Evolutionary conservation across 177 flowering plant species (phyloP).

Genomic region (Vitis hybrid): DNA sequence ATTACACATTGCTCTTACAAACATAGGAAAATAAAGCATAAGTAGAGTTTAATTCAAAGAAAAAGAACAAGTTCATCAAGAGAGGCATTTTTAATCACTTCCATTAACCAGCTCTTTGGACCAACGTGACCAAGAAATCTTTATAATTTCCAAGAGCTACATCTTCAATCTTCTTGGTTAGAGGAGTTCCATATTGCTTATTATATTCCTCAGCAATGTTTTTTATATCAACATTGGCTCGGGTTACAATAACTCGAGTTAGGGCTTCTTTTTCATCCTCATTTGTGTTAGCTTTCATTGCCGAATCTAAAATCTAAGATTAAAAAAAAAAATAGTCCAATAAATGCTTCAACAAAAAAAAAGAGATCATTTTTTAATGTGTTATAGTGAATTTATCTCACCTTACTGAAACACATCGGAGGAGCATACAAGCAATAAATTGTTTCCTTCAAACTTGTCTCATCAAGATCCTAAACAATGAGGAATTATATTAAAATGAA

Average conservation of each 20-base stretch:
- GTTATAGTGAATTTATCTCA: constrained; percentile 13
- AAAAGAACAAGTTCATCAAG: too few relatives aligned
- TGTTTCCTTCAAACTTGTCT: constrained; percentile 31
- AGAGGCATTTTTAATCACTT: too few relatives aligned
- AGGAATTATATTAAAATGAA: too few relatives aligned
- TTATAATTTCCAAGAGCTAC: constrained; percentile 49
- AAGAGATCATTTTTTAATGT: too few relatives aligned
- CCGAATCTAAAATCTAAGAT: constrained; percentile 43
- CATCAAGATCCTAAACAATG: constrained; percentile 45
- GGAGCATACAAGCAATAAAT: constrained; percentile 59
- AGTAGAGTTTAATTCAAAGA: too few relatives aligned
- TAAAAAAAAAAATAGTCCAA: constrained; percentile 22
- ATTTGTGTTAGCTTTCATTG: constrained; percentile 27
- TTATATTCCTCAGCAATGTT: constrained; percentile 14
- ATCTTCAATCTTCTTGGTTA: too few relatives aligned
- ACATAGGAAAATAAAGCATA: too few relatives aligned
- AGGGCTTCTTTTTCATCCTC: constrained; percentile 53
- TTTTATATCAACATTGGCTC: constrained; percentile 60
- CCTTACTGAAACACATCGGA: constrained; percentile 56
- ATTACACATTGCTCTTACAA: too few relatives aligned
- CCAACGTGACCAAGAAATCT: constrained; percentile 66
- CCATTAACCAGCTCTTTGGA: constrained; percentile 33
- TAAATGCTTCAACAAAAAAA: neutral
- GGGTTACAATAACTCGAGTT: constrained; percentile 61
- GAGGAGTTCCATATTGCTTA: too few relatives aligned